Evolutionary conservation across 1,284 basidiomycete genomes (phyloP), one percentile per base, ranked within the genome.

Genomic region (Pseudozyma hubeiensis): DNA sequence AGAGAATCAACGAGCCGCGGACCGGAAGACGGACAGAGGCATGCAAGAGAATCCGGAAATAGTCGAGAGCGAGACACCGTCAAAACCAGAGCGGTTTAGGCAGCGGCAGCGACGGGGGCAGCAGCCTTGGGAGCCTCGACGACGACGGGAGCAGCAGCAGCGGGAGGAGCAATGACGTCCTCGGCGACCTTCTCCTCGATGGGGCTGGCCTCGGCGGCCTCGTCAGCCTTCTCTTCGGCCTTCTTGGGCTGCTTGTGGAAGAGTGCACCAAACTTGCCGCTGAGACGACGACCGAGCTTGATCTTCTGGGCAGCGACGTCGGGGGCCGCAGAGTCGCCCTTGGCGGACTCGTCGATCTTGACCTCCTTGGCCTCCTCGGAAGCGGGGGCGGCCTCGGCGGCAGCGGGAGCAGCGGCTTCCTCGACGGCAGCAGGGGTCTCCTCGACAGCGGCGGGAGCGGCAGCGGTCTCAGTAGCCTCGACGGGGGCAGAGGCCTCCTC

Each of bases 271-370:
- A 79, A 72, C 52, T 73, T 72, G 60, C 69, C 73, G 54, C 74
- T 77, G 40, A 79, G 53, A 51, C 77, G 77, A 60, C 77, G 77
- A 24, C 68, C 72, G 39, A 79, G 60, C 75, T 79, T 79, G 64
- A 76, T 71, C 64, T 69, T 76, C 60, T 77, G 61, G 19, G 66
- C 65, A 50, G 74, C 66, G 43, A 77, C 66, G 40, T 76, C 70
- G 46, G 74, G 66, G 39, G 77, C 64, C 30, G 76, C 59, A 49
- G 75, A 65, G 17, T 74, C 62, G 35, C 50, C 64, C 65, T 79
- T 79, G 68, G 75, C 77, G 17, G 72, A 52, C 60, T 78, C 75
- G 56, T 76, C 74, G 53, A 76, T 76, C 74, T 79, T 79, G 69
- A 79, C 77, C 7, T 54, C 69, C 68, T 71, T 64, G 53, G 57